A percentile compares a stretch with the other conserved stretches of the same genome.
phyloP scores from a whole-genome alignment of 495 filamentous ascomycete genomes.

The Choiromyces venosus region DNA sequence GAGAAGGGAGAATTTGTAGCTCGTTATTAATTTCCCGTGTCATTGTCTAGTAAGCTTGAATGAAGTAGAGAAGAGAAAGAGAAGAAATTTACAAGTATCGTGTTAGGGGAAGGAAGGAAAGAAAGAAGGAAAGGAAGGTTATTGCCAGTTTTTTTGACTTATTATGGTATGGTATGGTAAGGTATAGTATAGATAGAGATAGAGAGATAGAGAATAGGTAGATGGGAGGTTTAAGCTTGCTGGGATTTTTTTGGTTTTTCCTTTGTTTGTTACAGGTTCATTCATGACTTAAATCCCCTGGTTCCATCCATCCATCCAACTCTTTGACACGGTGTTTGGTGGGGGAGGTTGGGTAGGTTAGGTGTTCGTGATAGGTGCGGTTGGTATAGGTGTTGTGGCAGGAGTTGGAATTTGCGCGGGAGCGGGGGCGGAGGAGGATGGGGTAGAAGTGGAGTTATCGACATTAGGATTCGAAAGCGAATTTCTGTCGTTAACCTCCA shows the following conservation, averaged over 20 bases:
- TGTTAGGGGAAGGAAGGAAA: too few species aligned
- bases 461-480: background rate
- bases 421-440: background rate
- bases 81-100: too few species aligned
- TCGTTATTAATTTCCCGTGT: too few species aligned
- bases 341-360: background rate
- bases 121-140: too few species aligned
- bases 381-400: background rate
- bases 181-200: background rate
- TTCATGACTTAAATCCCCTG: background rate
- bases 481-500: constrained; percentile 29
- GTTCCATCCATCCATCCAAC: too few species aligned
- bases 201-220: background rate
- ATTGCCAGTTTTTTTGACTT: background rate
- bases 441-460: background rate
- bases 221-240: background rate
- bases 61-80: too few species aligned
- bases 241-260: background rate
- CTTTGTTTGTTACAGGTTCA: background rate
- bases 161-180: background rate
- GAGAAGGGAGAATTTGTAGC: too few species aligned
- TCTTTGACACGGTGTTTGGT: background rate
- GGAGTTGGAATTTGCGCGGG: background rate
- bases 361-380: background rate
- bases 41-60: too few species aligned